Base-by-base conservation (phyloP, 768 basidiomycete species). In the Phylloporus arenicola region DNA sequence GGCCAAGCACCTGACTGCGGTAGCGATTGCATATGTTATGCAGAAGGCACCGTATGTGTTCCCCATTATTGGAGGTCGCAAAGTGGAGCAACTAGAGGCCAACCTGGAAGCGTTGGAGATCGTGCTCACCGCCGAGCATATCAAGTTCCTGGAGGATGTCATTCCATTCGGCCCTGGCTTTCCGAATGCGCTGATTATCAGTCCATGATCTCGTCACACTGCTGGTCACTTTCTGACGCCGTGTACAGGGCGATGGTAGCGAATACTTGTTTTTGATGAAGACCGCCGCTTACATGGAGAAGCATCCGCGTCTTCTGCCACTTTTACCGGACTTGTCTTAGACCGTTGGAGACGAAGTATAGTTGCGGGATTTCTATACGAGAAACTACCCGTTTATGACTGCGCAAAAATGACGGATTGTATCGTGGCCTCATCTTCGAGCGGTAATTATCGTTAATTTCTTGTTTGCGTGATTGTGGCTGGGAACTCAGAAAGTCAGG, bases 1-100 rank as follows among this genome's bases (percentile, higher is more conserved):
- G 0, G 71, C 72, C 4, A 69, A 75, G 55, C 63, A 64, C 43
- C 68, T 82, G 54, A 74, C 73, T 8, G 65, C 80, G 37, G 64
- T 60, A 10, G 59, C 61, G 17, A 48, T 82, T 51, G 77, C 78
- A 14, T 81, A 79, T 50, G 64, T 81, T 9, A 67, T 81, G 64
- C 75, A 79, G 38, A 82, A 81, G 60, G 68, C 74, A 6, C 72
- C 75, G 0, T 78, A 70, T 45, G 76, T 78, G 0, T 80, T 80
- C 64, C 77, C 77, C 0, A 68, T 80, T 50, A 61, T 80, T 24
- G 78, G 78, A 4, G 74, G 77, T 0, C 69, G 77, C 45, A 82
- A 79, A 56, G 63, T 78, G 38, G 77, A 78, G 58, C 76, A 82
- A 31, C 61, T 82, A 19, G 42, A 66, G 38, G 71, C 71, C 39